Evolutionary conservation across 2,329 filamentous ascomycete species (phyloP).

Genomic region (Apiospora kogelbergensis): DNA sequence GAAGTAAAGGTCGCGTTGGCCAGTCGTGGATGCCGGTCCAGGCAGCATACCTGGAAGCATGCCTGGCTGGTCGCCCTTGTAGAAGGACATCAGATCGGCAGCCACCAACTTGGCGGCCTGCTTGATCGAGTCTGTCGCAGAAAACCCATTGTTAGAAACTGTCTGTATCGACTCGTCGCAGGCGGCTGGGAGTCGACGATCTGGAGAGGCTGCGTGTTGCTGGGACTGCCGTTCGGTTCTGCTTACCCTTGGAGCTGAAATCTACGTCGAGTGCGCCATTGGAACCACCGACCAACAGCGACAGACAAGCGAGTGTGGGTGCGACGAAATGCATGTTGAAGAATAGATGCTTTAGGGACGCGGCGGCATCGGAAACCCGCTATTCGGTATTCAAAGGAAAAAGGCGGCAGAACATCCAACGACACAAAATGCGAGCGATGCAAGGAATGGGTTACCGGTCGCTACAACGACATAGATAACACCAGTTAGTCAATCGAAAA

Average conservation of each 20-base stretch:
- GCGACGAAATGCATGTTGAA: constrained; percentile 1
- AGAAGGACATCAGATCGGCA: constrained; percentile 50
- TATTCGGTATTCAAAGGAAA: not conserved
- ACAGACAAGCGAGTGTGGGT: constrained; percentile 1
- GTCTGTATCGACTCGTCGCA: not conserved
- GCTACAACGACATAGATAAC: not conserved
- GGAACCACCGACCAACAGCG: not conserved
- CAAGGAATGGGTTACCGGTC: not conserved
- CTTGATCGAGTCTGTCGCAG: constrained; percentile 43
- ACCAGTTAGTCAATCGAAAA: no score
- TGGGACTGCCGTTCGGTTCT: not conserved
- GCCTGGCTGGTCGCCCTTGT: constrained; percentile 51
- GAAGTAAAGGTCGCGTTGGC: constrained; percentile 56
- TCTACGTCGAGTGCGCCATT: not conserved
- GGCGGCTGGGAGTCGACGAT: no score
- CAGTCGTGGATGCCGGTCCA: constrained; percentile 44
- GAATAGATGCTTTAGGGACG: not conserved
- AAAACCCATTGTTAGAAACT: not conserved
- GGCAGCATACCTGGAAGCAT: constrained; percentile 53
- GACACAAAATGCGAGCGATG: not conserved
- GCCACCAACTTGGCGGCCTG: constrained; percentile 46
- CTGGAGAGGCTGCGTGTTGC: not conserved
- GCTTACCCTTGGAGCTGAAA: not conserved
- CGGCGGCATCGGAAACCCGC: not conserved
- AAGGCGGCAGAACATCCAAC: not conserved